Conservation (phyloP, 1,139 yeast genomes). For the Yamadazyma siamensis region DNA sequence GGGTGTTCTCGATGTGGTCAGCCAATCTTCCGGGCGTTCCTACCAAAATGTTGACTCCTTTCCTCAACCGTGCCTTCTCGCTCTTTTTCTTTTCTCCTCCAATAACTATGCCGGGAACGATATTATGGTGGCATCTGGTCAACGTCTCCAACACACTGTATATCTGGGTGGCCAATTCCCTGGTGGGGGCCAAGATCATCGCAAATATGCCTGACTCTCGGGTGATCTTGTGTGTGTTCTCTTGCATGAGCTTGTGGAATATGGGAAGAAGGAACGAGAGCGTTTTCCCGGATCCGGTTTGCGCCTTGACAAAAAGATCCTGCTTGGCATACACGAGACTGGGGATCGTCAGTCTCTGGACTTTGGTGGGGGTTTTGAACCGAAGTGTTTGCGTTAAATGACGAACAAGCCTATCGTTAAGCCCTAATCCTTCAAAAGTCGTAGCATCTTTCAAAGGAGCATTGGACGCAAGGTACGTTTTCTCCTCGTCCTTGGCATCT, state of each 20-base stretch:
- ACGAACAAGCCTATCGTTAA: slow-evolving; percentile 49
- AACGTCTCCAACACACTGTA: slow-evolving; percentile 73
- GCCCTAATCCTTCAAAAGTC: slow-evolving; percentile 68
- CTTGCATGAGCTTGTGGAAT: slow-evolving; percentile 61
- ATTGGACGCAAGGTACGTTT: slow-evolving; percentile 60
- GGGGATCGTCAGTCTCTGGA: slow-evolving; percentile 84
- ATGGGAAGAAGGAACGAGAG: slow-evolving; percentile 83
- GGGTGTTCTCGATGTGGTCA: slow-evolving; percentile 88
- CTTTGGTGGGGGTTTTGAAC: slow-evolving; percentile 74
- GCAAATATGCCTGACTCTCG: slow-evolving; percentile 89
- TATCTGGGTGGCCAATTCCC: slow-evolving; percentile 93
- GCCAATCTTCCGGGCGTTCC: slow-evolving; percentile 92
- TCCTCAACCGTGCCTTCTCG: slow-evolving; percentile 85
- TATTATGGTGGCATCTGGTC: slow-evolving; percentile 68
- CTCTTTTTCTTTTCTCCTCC: slow-evolving; percentile 95
- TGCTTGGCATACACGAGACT: slow-evolving; percentile 49
- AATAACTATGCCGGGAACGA: slow-evolving; percentile 90
- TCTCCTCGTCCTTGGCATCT: slow-evolving; percentile 1
- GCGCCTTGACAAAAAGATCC: slow-evolving; percentile 87
- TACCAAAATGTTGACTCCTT: slow-evolving; percentile 83
- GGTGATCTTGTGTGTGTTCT: slow-evolving; percentile 42
- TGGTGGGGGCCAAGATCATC: slow-evolving; percentile 81
- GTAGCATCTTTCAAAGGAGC: slow-evolving; percentile 76
- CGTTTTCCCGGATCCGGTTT: slow-evolving; percentile 95
- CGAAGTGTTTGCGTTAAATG: slow-evolving; percentile 60